A percentile compares a stretch with the other conserved stretches of the same genome.
Conservation (phyloP, 2,329 filamentous ascomycete species). For the Neoarthrinium moseri region DNA sequence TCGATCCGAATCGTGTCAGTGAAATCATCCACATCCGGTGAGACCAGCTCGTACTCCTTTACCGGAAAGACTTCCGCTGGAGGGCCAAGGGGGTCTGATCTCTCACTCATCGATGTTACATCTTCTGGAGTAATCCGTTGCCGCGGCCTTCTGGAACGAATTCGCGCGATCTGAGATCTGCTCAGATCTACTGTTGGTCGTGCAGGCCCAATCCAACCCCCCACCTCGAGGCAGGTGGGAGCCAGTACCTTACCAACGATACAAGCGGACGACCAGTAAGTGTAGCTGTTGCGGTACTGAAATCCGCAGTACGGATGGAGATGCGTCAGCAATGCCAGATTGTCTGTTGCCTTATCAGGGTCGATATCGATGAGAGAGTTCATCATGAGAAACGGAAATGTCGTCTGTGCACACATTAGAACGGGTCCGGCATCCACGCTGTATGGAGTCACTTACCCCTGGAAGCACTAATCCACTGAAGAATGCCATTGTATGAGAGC, state of each 20-base stretch:
- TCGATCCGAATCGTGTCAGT: slow-evolving; percentile 70
- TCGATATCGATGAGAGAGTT: slow-evolving; percentile 76
- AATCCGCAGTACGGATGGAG: slow-evolving; percentile 70
- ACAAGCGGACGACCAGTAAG: slow-evolving; percentile 72
- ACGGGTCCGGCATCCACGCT: too few relatives aligned
- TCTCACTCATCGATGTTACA: slow-evolving; percentile 63
- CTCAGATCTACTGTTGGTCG: slow-evolving; percentile 65
- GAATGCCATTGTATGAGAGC: slow-evolving; percentile 71
- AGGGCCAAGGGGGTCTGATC: slow-evolving; percentile 69
- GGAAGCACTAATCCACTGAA: slow-evolving; percentile 73
- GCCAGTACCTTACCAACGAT: slow-evolving; percentile 76
- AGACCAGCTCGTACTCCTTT: slow-evolving; percentile 63
- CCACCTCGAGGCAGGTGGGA: slow-evolving; percentile 68
- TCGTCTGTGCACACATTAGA: slow-evolving; percentile 36
- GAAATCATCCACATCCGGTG: slow-evolving; percentile 55
- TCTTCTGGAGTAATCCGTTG: slow-evolving; percentile 58
- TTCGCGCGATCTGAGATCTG: slow-evolving; percentile 67
- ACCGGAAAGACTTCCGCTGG: slow-evolving; percentile 62
- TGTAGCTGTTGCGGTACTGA: slow-evolving; percentile 71
- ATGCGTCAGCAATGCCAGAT: slow-evolving; percentile 66
- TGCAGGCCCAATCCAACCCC: slow-evolving; percentile 73
- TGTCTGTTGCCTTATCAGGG: slow-evolving; percentile 63
- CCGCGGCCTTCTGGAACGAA: slow-evolving; percentile 59
- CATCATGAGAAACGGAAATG: slow-evolving; percentile 74
- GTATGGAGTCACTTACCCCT: slow-evolving; percentile 60